Conservation (phyloP, 805 yeast genomes). For the Maudiozyma serrabonitensis region DNA sequence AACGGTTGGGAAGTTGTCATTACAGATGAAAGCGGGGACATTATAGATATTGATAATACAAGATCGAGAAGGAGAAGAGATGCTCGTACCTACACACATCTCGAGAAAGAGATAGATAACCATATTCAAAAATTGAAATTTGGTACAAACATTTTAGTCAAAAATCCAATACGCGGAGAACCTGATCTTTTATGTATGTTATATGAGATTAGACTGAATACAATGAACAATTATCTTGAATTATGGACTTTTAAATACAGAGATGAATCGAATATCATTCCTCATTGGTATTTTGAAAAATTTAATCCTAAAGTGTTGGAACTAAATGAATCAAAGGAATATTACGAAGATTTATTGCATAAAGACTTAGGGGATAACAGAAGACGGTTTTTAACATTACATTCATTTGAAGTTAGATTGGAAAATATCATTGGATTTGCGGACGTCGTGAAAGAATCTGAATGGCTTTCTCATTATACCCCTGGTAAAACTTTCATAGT, state of each 20-base stretch:
- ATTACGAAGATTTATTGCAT: slow-evolving; percentile 8
- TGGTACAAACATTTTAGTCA: slow-evolving; percentile 42
- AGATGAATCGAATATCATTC: slow-evolving; percentile 30
- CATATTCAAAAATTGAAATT: slow-evolving; percentile 27
- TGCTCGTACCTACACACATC: neutral
- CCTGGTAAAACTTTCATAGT: slow-evolving; percentile 7
- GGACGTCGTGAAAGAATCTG: slow-evolving; percentile 32
- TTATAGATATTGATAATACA: slow-evolving; percentile 7
- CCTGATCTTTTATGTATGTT: slow-evolving; percentile 36
- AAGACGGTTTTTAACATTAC: slow-evolving; percentile 48
- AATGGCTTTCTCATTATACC: slow-evolving; percentile 13
- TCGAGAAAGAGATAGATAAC: slow-evolving; percentile 27
- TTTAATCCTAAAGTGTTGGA: slow-evolving; percentile 12
- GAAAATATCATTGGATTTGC: slow-evolving; percentile 35
- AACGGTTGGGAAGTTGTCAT: slow-evolving; percentile 18
- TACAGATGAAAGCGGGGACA: slow-evolving; percentile 15
- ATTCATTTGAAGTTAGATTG: slow-evolving; percentile 33
- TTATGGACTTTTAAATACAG: slow-evolving; percentile 38
- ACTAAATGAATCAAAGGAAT: slow-evolving; percentile 5
- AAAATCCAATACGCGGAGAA: slow-evolving; percentile 8
- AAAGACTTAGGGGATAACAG: slow-evolving; percentile 31
- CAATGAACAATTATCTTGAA: slow-evolving; percentile 36
- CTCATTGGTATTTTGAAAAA: slow-evolving; percentile 16
- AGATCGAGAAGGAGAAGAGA: slow-evolving; percentile 10
- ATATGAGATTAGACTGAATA: slow-evolving; percentile 41